A percentile compares a stretch with the other conserved stretches of the same genome.
These are phyloP conservation scores for Aspergillus asperescens DNA, from an alignment of 495 filamentous ascomycete genomes.

Conservation along the genomic window DNA sequence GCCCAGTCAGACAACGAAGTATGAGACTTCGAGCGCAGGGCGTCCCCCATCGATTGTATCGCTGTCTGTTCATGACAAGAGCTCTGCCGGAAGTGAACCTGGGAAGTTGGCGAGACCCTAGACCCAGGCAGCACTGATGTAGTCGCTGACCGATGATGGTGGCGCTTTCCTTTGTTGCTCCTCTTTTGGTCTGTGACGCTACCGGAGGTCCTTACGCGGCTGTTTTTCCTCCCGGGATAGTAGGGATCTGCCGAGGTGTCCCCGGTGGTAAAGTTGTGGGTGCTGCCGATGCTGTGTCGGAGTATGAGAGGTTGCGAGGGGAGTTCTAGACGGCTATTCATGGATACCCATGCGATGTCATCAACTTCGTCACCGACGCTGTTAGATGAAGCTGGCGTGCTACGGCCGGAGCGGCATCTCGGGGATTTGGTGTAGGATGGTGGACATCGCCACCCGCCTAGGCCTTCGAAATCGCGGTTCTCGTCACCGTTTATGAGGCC, in stretches of 20 bases:
- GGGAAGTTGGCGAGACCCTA: constrained; percentile 3
- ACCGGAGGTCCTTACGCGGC: no score
- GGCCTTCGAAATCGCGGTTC: constrained; percentile 75
- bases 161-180: constrained; percentile 6
- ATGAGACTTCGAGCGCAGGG: constrained; percentile 13
- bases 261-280: constrained; percentile 1
- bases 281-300: constrained; percentile 10
- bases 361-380: constrained; percentile 38
- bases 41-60: constrained; percentile 4
- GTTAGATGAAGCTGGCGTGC: constrained; percentile 34
- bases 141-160: constrained; percentile 37
- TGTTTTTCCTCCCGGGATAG: no score
- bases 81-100: constrained; percentile 13
- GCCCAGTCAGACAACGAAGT: background rate
- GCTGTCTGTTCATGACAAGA: background rate
- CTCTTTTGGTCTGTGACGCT: background rate
- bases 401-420: constrained; percentile 30
- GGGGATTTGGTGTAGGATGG: constrained; percentile 14
- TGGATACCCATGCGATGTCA: constrained; percentile 62
- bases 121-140: constrained; percentile 26
- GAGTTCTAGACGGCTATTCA: constrained; percentile 69
- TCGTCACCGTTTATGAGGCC: constrained; percentile 36
- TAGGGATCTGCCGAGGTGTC: no score
- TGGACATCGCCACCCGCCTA: constrained; percentile 67
- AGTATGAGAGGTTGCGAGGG: constrained; percentile 40